These are phyloP conservation scores for Salinomyces thailandicus DNA, from an alignment of 2,329 filamentous ascomycete genomes.

Conservation along the genomic window DNA sequence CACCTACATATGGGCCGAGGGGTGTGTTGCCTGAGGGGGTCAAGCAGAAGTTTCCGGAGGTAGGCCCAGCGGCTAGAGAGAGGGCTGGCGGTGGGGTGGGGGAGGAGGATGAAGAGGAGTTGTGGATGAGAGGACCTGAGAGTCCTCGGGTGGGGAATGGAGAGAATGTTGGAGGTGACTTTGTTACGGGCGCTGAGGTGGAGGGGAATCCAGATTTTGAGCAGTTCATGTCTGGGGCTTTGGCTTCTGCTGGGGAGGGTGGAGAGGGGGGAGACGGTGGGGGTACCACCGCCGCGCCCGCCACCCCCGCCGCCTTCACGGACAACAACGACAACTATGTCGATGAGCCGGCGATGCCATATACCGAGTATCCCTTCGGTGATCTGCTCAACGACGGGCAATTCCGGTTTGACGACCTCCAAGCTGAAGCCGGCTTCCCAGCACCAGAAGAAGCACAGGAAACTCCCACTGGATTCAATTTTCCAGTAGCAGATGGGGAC, in stretches of 20 bases:
- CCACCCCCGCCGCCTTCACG: no score
- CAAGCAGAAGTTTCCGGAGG: constrained; percentile 1
- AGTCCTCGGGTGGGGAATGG: neutral
- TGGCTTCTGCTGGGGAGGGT: neutral
- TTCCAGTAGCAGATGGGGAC: no score
- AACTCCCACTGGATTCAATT: no score
- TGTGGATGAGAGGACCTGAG: constrained; percentile 7
- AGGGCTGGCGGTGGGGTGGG: neutral
- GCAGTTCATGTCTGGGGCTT: neutral
- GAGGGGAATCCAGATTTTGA: neutral
- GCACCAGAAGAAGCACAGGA: no score
- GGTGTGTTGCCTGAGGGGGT: constrained; percentile 10
- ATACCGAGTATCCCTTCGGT: neutral
- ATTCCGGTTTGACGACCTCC: no score
- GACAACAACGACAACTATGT: neutral
- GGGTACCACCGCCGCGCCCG: no score
- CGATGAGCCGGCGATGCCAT: neutral
- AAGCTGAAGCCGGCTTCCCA: no score
- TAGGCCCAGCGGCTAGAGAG: constrained; percentile 1
- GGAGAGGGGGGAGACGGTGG: neutral
- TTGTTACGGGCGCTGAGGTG: neutral
- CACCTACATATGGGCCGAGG: constrained; percentile 11
- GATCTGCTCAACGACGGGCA: neutral
- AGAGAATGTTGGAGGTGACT: neutral
- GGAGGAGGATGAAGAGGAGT: constrained; percentile 3